Conservation (phyloP, 2,329 filamentous ascomycete species). For the Sarocladiaceae sp. region DNA sequence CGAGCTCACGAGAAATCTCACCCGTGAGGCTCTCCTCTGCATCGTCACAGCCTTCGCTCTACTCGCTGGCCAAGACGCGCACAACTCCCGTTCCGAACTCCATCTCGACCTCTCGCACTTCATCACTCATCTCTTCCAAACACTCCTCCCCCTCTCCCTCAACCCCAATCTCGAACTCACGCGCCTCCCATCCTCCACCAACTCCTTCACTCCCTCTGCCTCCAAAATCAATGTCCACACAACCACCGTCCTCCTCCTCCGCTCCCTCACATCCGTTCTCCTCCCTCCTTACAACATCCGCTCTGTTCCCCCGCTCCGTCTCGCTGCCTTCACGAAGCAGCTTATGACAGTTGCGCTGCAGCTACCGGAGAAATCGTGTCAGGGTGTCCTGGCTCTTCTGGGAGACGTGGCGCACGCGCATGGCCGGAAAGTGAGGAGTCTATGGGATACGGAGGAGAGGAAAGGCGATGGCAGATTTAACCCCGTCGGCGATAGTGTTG, state of each 20-base stretch:
- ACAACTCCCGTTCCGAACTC: conserved; percentile 72
- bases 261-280: conserved; percentile 76
- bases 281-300: conserved; percentile 68
- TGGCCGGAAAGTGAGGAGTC: conserved; percentile 69
- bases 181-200: conserved; percentile 28
- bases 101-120: conserved; percentile 94
- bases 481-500: conserved; percentile 64
- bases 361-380: conserved; percentile 80
- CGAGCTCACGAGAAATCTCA: conserved; percentile 61
- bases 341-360: conserved; percentile 78
- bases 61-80: conserved; percentile 85
- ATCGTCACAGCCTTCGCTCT: conserved; percentile 96
- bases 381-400: conserved; percentile 73
- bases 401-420: conserved; percentile 75
- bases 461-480: conserved; percentile 86
- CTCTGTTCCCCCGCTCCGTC: conserved; percentile 69
- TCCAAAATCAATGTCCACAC: conserved; percentile 89
- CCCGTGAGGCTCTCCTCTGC: conserved; percentile 84
- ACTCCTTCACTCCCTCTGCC: conserved; percentile 30
- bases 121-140: conserved; percentile 86
- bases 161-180: conserved; percentile 84
- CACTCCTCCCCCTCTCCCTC: conserved; percentile 69
- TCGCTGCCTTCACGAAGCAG: conserved; percentile 93
- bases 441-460: conserved; percentile 94
- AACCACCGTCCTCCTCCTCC: conserved; percentile 84